phyloP scores from a whole-genome alignment of 2,329 filamentous ascomycete species.

The Microcyclosporella mali region DNA sequence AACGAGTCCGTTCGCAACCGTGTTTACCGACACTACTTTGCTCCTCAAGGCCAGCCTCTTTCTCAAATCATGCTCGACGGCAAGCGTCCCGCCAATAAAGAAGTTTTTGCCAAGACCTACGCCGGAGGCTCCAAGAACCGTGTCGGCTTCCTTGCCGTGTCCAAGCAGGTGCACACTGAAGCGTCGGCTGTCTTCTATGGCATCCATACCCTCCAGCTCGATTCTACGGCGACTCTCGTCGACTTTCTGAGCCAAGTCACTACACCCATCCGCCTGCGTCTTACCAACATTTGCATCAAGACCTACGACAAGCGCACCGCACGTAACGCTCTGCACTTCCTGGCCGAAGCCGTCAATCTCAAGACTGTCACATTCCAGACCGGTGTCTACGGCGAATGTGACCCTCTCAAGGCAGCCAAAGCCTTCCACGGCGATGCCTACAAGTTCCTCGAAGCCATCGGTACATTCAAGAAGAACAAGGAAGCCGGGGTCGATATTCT shows the following conservation, averaged over 20 bases:
- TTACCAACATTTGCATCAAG: constrained; percentile 25
- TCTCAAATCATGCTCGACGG: constrained; percentile 27
- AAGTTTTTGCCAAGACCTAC: constrained; percentile 30
- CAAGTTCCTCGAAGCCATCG: constrained; percentile 26
- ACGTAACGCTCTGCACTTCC: constrained; percentile 28
- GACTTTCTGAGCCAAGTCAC: constrained; percentile 30
- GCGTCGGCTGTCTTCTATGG: constrained; percentile 29
- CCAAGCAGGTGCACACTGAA: constrained; percentile 30
- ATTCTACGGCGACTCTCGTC: constrained; percentile 26
- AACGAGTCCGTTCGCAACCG: constrained; percentile 23
- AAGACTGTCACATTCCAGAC: constrained; percentile 24
- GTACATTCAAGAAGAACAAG: constrained; percentile 18
- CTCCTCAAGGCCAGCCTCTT: constrained; percentile 20
- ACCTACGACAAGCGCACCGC: constrained; percentile 28
- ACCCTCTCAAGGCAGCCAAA: constrained; percentile 31
- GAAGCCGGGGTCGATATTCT: constrained; percentile 26
- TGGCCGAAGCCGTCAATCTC: constrained; percentile 29
- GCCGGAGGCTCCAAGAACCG: constrained; percentile 27
- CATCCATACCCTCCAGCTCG: constrained; percentile 27
- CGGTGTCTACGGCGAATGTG: constrained; percentile 25
- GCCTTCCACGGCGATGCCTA: constrained; percentile 31
- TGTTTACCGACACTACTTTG: constrained; percentile 29
- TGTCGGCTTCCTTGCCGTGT: constrained; percentile 28
- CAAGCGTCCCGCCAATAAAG: constrained; percentile 25
- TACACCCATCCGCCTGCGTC: constrained; percentile 12